phyloP scores from a whole-genome alignment of 2,329 filamentous ascomycete genomes.

The Ascochyta rabiei region DNA sequence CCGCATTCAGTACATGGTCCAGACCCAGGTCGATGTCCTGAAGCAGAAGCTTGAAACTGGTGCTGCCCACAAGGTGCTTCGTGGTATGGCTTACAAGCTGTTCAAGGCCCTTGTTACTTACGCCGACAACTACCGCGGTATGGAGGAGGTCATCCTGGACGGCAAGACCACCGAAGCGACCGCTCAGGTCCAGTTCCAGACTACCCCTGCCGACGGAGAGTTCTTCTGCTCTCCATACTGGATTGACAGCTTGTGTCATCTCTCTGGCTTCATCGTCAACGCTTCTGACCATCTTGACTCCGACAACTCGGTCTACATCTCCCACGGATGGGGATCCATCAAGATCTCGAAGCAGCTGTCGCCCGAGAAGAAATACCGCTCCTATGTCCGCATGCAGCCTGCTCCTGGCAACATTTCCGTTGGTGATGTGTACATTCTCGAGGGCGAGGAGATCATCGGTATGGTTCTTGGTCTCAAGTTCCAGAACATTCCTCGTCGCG shows the following conservation, averaged over 20 bases:
- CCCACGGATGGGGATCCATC: slow-evolving; percentile 67
- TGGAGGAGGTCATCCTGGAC: slow-evolving; percentile 64
- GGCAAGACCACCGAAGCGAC: slow-evolving; percentile 62
- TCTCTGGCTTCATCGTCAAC: slow-evolving; percentile 66
- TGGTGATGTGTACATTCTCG: slow-evolving; percentile 66
- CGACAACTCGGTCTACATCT: slow-evolving; percentile 65
- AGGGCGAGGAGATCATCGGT: slow-evolving; percentile 64
- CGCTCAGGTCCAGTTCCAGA: slow-evolving; percentile 61
- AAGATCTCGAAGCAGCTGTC: slow-evolving; percentile 61
- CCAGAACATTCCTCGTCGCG: slow-evolving; percentile 68
- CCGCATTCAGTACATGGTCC: slow-evolving; percentile 66
- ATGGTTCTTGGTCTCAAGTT: slow-evolving; percentile 69
- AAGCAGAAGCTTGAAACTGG: slow-evolving; percentile 69
- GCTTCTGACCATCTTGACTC: slow-evolving; percentile 64
- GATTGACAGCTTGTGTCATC: slow-evolving; percentile 64
- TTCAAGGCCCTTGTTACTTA: slow-evolving; percentile 65
- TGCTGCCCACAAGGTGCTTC: slow-evolving; percentile 73
- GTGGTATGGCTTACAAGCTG: slow-evolving; percentile 79
- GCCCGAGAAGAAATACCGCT: slow-evolving; percentile 60
- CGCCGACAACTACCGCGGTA: slow-evolving; percentile 62
- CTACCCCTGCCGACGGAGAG: slow-evolving; percentile 59
- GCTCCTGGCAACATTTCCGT: slow-evolving; percentile 61
- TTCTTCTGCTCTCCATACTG: slow-evolving; percentile 66
- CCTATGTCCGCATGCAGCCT: slow-evolving; percentile 67
- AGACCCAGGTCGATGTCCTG: slow-evolving; percentile 67